Percentiles rank a stretch among this genome's conserved stretches.
Evolutionary conservation across 2,329 filamentous ascomycete genomes (phyloP).

Genomic region (Ceratocystis colombiana): DNA sequence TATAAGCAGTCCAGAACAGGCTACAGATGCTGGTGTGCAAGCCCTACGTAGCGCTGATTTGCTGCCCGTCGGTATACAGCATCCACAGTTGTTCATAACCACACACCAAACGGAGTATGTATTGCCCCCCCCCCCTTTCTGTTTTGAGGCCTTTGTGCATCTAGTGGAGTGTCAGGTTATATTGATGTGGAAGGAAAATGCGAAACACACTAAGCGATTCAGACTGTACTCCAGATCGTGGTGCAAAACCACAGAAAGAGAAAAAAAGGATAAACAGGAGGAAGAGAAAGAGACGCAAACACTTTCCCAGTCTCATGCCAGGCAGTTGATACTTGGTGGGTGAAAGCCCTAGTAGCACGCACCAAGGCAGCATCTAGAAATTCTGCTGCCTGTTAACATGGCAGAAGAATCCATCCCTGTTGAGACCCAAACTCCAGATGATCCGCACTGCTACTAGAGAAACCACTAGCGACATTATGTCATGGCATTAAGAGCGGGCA

Average conservation of each 20-base stretch:
- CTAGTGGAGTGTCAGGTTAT: neutral
- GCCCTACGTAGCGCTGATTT: neutral
- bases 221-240: neutral
- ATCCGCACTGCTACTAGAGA: neutral
- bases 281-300: neutral
- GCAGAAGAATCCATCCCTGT: neutral
- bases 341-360: neutral
- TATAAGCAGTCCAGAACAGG: neutral
- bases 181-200: conserved; percentile 1
- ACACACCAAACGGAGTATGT: neutral
- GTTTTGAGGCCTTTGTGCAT: neutral
- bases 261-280: conserved; percentile 4
- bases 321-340: neutral
- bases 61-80: neutral
- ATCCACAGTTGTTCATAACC: neutral
- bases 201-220: conserved; percentile 6
- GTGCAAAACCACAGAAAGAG: neutral
- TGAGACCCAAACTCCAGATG: neutral
- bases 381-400: neutral
- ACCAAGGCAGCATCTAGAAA: neutral
- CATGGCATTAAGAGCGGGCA: neutral
- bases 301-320: neutral
- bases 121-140: neutral
- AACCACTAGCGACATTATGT: neutral
- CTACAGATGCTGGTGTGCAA: neutral